Percentiles rank a stretch among this genome's conserved stretches.
Evolutionary conservation across 2,329 filamentous ascomycete species (phyloP).

Genomic region (Cladophialophora yegresii): DNA sequence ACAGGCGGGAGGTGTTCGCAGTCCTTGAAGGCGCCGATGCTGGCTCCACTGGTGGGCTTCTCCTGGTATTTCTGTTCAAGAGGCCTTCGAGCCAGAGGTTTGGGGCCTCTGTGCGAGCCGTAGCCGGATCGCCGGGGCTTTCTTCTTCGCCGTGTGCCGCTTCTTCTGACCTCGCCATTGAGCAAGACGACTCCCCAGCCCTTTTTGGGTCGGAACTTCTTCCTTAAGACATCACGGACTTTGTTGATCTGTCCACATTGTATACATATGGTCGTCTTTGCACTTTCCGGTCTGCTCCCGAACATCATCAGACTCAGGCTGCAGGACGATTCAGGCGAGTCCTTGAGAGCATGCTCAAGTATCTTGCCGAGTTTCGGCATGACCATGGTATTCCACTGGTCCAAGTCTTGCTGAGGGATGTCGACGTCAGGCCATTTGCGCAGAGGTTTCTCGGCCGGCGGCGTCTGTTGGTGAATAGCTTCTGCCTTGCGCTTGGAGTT

Average conservation of each 20-base stretch:
- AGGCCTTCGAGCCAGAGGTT: slow-evolving; percentile 23
- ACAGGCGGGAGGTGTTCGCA: slow-evolving; percentile 85
- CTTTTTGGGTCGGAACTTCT: slow-evolving; percentile 58
- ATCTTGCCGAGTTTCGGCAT: slow-evolving; percentile 61
- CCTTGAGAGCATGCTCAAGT: slow-evolving; percentile 59
- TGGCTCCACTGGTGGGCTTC: slow-evolving; percentile 79
- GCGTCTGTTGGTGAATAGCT: slow-evolving; percentile 18
- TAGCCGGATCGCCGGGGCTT: slow-evolving; percentile 32
- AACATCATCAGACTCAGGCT: slow-evolving; percentile 63
- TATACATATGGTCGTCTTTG: slow-evolving; percentile 63
- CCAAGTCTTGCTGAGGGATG: slow-evolving; percentile 57
- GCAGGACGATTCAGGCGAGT: slow-evolving; percentile 59
- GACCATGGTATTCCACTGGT: slow-evolving; percentile 61
- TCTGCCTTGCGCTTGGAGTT: slow-evolving; percentile 30
- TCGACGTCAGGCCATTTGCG: slow-evolving; percentile 53
- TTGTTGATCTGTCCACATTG: slow-evolving; percentile 57
- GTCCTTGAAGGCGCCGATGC: slow-evolving; percentile 86
- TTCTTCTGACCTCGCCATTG: slow-evolving; percentile 59
- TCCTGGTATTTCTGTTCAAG: slow-evolving; percentile 75
- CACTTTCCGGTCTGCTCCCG: slow-evolving; percentile 59
- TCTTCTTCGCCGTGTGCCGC: slow-evolving; percentile 44
- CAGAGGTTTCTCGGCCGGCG: slow-evolving; percentile 37
- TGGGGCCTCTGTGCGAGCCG: slow-evolving; percentile 16
- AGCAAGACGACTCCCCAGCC: slow-evolving; percentile 63
- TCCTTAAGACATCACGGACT: slow-evolving; percentile 60